Conservation (phyloP, 495 filamentous ascomycete species). For the Cercophora samala region DNA sequence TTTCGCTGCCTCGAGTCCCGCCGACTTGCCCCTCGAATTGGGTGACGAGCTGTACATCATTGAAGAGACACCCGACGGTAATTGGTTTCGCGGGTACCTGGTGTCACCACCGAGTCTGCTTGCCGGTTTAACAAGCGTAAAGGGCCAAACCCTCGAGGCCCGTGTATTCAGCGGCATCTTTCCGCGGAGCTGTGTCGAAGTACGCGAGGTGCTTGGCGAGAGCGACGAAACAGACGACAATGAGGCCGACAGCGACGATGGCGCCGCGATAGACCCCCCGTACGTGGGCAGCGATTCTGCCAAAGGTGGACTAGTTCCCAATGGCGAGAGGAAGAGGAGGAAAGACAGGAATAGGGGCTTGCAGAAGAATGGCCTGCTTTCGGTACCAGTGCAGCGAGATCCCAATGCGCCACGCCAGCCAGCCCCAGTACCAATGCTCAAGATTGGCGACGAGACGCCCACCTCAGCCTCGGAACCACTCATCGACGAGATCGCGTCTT, state of each 20-base stretch:
- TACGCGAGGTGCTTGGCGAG: slow-evolving; percentile 69
- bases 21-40: slow-evolving; percentile 93
- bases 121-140: slow-evolving; percentile 84
- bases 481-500: slow-evolving; percentile 96
- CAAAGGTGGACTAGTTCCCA: slow-evolving; percentile 40
- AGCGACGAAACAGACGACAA: slow-evolving; percentile 47
- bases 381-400: slow-evolving; percentile 44
- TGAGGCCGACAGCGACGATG: slow-evolving; percentile 39
- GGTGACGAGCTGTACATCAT: slow-evolving; percentile 99
- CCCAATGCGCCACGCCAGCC: slow-evolving; percentile 70
- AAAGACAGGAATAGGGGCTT: slow-evolving; percentile 23
- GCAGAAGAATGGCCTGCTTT: slow-evolving; percentile 33
- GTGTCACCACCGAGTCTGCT: slow-evolving; percentile 90
- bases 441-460: slow-evolving; percentile 93
- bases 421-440: slow-evolving; percentile 94
- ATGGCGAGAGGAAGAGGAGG: slow-evolving; percentile 33
- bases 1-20: slow-evolving; percentile 78
- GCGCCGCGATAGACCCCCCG: slow-evolving; percentile 24
- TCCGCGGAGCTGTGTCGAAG: slow-evolving; percentile 83
- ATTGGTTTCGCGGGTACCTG: slow-evolving; percentile 94
- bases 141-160: slow-evolving; percentile 89
- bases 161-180: slow-evolving; percentile 97
- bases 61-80: slow-evolving; percentile 79
- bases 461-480: slow-evolving; percentile 84
- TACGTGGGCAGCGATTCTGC: slow-evolving; percentile 43